Evolutionary conservation across 805 yeast genomes (phyloP).

Genomic region (Geotrichum ghanense): DNA sequence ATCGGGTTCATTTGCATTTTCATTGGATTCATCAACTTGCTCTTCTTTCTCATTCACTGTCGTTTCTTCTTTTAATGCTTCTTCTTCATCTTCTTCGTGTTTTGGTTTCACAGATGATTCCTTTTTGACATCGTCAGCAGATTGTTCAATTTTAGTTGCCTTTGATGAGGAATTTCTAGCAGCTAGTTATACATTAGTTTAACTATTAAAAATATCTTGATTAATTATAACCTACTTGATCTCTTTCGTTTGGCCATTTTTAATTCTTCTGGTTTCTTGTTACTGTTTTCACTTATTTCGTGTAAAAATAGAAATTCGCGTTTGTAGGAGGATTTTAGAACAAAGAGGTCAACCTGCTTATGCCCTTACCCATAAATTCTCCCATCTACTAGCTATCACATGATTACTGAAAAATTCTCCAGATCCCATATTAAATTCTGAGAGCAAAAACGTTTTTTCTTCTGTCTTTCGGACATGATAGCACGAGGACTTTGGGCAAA

Average conservation of each 20-base stretch:
- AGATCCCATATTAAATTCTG: no score
- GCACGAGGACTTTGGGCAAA: no score
- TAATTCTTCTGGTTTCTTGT: no score
- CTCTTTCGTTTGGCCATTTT: conserved; percentile 1
- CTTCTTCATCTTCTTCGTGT: conserved; percentile 9
- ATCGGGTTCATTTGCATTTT: conserved; percentile 12
- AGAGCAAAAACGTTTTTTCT: no score
- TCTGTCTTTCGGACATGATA: no score
- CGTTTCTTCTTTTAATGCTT: conserved; percentile 10
- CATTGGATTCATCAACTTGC: conserved; percentile 7
- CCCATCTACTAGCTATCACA: no score
- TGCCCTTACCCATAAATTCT: no score
- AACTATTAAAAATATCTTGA: no score
- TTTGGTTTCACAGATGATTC: conserved; percentile 7
- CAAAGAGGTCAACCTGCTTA: background rate
- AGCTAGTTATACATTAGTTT: no score
- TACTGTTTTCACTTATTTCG: background rate
- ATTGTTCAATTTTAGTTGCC: background rate
- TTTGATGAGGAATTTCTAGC: background rate
- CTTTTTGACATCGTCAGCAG: conserved; percentile 5
- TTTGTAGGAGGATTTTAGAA: background rate
- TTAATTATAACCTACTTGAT: background rate
- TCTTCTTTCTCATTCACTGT: conserved; percentile 8
- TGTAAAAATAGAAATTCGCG: background rate
- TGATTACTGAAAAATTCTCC: no score